Base-by-base conservation (phyloP, 306 rosid species). In the Notholithocarpus densiflorus region DNA sequence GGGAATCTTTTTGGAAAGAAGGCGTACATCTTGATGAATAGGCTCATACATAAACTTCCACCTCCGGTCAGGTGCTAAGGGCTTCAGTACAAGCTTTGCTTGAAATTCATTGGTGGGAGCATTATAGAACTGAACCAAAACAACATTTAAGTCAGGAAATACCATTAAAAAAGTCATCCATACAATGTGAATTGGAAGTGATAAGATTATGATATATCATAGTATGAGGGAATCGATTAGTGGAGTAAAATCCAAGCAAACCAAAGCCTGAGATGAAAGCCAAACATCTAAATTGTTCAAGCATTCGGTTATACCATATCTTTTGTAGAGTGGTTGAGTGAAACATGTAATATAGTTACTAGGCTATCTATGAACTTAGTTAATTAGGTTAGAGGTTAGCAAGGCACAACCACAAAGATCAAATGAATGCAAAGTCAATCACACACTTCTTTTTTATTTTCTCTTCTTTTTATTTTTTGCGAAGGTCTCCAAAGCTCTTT, bases 41-140 rank as follows among this genome's bases (percentile, higher is more conserved):
- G 98, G 98, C 83, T 92, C 98, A 32, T 80, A 95, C 64, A 91
- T 84, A 54, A 94, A 86, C 88, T 95, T 92, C 96, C 97, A 92
- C 75, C 77, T 89, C 89, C 91, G 87, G 76, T 89, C 92, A 27
- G 94, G 92, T 43, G 90, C 82, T 78, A 95, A 86, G 48, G 97
- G 97, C 89, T 95, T 95, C 76, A 91, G 80, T 2, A 95, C 93
- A 88, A 95, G 86, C 92, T 95, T 95, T 84, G 92, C 90, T 77
- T 85, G 90, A 73, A 21, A 81, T 51, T 95, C 98, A 76, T 95
- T 95, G 88, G 77, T 48, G 32, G 98, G 98, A 77, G 90, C 93
- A 90, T 92, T 95, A 75, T 89, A 95, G 86, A 95, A 79, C 98
- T 95, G 92, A 86, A 81, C 76, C 53, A 78, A 70, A 76, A 71